Percentiles rank a stretch among this genome's conserved stretches.
These are phyloP conservation scores for Aspergillus bombycis DNA, from an alignment of 2,329 filamentous ascomycete genomes.

Conservation along the genomic window DNA sequence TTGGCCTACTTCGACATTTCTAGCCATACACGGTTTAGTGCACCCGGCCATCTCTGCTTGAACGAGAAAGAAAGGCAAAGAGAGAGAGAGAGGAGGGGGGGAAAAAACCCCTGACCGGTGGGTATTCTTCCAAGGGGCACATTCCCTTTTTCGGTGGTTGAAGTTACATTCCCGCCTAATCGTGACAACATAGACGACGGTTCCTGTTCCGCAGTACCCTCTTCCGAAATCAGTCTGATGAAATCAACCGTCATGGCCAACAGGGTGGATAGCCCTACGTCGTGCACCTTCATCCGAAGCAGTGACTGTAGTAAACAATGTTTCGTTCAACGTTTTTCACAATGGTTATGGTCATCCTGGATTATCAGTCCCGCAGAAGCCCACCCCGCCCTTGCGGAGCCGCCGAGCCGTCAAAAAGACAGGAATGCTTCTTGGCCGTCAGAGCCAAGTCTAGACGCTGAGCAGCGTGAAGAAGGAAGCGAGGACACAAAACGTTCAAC, in stretches of 20 bases:
- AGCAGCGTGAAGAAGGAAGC: background rate
- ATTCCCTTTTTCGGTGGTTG: background rate
- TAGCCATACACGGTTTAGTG: background rate
- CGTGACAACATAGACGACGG: background rate
- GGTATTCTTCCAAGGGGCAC: background rate
- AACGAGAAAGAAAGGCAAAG: background rate
- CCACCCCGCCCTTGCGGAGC: conserved; percentile 1
- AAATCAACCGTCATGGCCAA: conserved; percentile 6
- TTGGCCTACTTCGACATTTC: too few relatives aligned
- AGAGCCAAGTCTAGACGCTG: background rate
- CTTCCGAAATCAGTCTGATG: background rate
- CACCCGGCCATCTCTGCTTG: background rate
- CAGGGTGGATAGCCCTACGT: conserved; percentile 1
- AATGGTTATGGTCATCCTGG: conserved; percentile 23
- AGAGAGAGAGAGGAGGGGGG: background rate
- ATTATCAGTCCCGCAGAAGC: conserved; percentile 5
- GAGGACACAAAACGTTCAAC: background rate
- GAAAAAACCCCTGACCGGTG: background rate
- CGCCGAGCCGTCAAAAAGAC: conserved; percentile 1
- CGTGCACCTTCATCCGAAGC: conserved; percentile 7
- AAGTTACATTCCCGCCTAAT: background rate
- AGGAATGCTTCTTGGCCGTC: background rate
- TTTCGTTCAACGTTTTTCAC: conserved; percentile 17
- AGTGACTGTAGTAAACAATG: conserved; percentile 8
- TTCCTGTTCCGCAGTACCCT: background rate